phyloP scores from a whole-genome alignment of 768 basidiomycete species.

The Leccinum imitatum region DNA sequence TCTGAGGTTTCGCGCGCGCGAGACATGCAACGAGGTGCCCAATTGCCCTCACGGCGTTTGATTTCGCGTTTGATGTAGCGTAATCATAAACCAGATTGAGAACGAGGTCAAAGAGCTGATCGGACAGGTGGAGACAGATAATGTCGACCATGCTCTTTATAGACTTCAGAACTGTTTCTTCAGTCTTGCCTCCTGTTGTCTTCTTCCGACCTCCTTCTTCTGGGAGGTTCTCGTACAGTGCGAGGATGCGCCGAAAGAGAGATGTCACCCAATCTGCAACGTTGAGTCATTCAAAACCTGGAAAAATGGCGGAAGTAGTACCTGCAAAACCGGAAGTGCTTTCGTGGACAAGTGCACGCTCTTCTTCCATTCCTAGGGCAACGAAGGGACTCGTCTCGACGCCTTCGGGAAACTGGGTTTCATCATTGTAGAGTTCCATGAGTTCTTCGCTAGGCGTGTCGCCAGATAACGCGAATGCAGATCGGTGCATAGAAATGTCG shows the following conservation, averaged over 20 bases:
- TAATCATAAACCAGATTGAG: conserved; percentile 85
- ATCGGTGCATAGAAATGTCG: conserved; percentile 64
- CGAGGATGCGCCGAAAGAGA: conserved; percentile 73
- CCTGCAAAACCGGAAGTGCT: conserved; percentile 80
- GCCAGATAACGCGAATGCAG: conserved; percentile 53
- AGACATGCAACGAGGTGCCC: conserved; percentile 86
- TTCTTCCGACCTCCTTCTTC: conserved; percentile 91
- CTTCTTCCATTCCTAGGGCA: conserved; percentile 58
- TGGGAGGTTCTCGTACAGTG: conserved; percentile 88
- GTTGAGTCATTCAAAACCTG: neutral
- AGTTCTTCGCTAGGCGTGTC: conserved; percentile 54
- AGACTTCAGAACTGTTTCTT: conserved; percentile 74
- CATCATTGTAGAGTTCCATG: conserved; percentile 51
- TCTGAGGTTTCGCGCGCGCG: conserved; percentile 72
- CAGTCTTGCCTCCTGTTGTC: conserved; percentile 78
- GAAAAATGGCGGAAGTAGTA: conserved; percentile 29
- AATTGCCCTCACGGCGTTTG: conserved; percentile 89
- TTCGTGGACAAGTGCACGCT: conserved; percentile 70
- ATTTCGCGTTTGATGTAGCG: conserved; percentile 83
- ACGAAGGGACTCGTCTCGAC: conserved; percentile 35
- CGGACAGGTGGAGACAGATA: conserved; percentile 67
- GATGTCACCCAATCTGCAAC: conserved; percentile 74
- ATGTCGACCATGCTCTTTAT: conserved; percentile 80
- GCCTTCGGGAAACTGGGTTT: conserved; percentile 52
- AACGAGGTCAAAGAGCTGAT: conserved; percentile 76